These are phyloP conservation scores for Fusarium sp. DNA, from an alignment of 2,329 filamentous ascomycete genomes.

Conservation along the genomic window DNA sequence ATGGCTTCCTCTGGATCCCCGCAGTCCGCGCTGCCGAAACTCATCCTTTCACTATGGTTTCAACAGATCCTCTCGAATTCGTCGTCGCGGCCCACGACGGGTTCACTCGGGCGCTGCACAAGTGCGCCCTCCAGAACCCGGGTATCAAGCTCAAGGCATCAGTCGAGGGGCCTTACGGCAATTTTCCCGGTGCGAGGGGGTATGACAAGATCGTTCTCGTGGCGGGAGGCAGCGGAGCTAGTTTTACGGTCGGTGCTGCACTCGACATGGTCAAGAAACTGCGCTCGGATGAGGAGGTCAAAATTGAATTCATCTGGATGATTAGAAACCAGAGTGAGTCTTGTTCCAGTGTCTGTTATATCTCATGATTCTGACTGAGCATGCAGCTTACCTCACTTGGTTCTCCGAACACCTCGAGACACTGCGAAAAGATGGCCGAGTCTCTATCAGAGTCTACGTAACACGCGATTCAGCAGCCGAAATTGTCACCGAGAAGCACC, in stretches of 20 bases:
- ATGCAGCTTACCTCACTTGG: constrained; percentile 52
- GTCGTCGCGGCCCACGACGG: constrained; percentile 68
- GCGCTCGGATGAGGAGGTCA: constrained; percentile 33
- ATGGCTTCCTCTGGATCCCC: constrained; percentile 74
- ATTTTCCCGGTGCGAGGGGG: constrained; percentile 61
- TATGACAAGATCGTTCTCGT: constrained; percentile 69
- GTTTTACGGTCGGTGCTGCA: constrained; percentile 60
- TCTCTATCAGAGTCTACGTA: constrained; percentile 51
- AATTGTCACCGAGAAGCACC: constrained; percentile 10
- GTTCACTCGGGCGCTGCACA: constrained; percentile 67
- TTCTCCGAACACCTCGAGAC: constrained; percentile 51
- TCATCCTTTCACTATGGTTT: constrained; percentile 72
- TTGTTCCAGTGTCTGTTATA: rapidly evolving
- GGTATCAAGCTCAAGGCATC: constrained; percentile 61
- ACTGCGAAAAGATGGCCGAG: constrained; percentile 46
- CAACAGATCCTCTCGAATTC: constrained; percentile 65
- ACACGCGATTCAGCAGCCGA: constrained; percentile 44
- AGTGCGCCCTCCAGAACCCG: constrained; percentile 61
- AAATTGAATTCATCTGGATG: constrained; percentile 55
- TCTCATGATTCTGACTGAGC: constrained; percentile 4
- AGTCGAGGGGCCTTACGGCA: constrained; percentile 69
- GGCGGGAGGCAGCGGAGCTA: constrained; percentile 70
- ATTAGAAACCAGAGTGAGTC: constrained; percentile 52
- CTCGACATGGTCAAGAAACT: constrained; percentile 51
- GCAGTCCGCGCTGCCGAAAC: constrained; percentile 66